These are phyloP conservation scores for Paracamarosporium sp. DNA, from an alignment of 2,329 filamentous ascomycete genomes.

Conservation along the genomic window DNA sequence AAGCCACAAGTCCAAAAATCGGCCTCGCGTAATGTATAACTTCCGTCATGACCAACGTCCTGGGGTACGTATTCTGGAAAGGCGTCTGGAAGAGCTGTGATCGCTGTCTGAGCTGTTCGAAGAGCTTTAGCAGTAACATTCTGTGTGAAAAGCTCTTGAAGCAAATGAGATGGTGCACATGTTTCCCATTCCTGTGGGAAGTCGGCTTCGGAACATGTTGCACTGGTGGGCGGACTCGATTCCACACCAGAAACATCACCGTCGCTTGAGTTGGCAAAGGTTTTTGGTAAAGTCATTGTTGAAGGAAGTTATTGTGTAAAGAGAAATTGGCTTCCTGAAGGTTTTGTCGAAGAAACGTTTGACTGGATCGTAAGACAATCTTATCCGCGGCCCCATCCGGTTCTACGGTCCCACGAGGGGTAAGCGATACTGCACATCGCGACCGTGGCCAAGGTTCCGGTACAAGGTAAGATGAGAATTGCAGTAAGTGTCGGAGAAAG, in stretches of 20 bases:
- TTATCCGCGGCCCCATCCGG: not conserved
- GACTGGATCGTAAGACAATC: not conserved
- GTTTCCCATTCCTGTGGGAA: not conserved
- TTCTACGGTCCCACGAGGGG: too few species aligned
- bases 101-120: slow-evolving; percentile 21
- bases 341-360: not conserved
- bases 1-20: slow-evolving; percentile 59
- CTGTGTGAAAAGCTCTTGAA: slow-evolving; percentile 21
- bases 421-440: not conserved
- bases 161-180: not conserved
- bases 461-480: not conserved
- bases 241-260: slow-evolving; percentile 8
- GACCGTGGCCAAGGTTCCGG: not conserved
- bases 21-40: slow-evolving; percentile 50
- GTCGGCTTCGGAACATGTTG: slow-evolving; percentile 16
- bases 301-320: not conserved
- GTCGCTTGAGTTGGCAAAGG: slow-evolving; percentile 9
- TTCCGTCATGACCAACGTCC: slow-evolving; percentile 16
- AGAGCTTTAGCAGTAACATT: slow-evolving; percentile 26
- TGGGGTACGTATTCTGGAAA: slow-evolving; percentile 27
- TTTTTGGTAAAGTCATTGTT: not conserved
- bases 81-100: slow-evolving; percentile 16
- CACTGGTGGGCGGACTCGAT: slow-evolving; percentile 19
- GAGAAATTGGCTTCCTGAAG: too few species aligned
- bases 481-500: not conserved